A percentile compares a stretch with the other conserved stretches of the same genome.
Conservation (phyloP, 345 rosid species). For the Mallotus nudiflorus region DNA sequence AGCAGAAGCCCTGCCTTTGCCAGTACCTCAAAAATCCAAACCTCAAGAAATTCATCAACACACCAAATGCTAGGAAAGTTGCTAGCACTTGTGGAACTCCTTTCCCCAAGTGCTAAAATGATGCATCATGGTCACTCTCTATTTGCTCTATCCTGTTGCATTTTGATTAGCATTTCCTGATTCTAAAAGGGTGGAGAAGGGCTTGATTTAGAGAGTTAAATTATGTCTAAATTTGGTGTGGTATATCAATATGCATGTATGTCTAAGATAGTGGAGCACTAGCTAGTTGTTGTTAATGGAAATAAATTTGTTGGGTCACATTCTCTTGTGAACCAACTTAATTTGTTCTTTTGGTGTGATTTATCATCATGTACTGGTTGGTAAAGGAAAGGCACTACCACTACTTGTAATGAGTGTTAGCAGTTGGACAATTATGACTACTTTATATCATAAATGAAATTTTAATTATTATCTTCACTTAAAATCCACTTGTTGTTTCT, state of each 20-base stretch:
- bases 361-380: conserved; percentile 16
- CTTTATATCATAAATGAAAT: neutral
- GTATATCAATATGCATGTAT: too few relatives aligned
- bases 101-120: conserved; percentile 73
- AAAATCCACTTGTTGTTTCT: neutral
- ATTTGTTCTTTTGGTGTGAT: conserved; percentile 26
- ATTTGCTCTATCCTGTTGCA: conserved; percentile 12
- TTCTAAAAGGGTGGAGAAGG: neutral
- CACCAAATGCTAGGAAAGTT: conserved; percentile 89
- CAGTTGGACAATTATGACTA: neutral
- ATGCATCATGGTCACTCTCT: too few relatives aligned
- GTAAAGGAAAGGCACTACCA: conserved; percentile 11
- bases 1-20: conserved; percentile 93
- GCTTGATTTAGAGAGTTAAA: conserved; percentile 4
- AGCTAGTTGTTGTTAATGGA: conserved; percentile 13
- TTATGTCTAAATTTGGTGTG: conserved; percentile 17
- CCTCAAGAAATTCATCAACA: conserved; percentile 63
- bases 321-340: conserved; percentile 26
- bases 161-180: neutral
- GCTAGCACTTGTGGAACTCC: conserved; percentile 83
- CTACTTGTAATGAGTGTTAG: conserved; percentile 14
- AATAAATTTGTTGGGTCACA: conserved; percentile 27
- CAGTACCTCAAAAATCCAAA: conserved; percentile 73
- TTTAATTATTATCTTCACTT: neutral
- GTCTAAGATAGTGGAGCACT: conserved; percentile 12